These are phyloP conservation scores for Nadsonia starkeyi-henricii DNA, from an alignment of 1,139 yeast species.

Conservation along the genomic window DNA sequence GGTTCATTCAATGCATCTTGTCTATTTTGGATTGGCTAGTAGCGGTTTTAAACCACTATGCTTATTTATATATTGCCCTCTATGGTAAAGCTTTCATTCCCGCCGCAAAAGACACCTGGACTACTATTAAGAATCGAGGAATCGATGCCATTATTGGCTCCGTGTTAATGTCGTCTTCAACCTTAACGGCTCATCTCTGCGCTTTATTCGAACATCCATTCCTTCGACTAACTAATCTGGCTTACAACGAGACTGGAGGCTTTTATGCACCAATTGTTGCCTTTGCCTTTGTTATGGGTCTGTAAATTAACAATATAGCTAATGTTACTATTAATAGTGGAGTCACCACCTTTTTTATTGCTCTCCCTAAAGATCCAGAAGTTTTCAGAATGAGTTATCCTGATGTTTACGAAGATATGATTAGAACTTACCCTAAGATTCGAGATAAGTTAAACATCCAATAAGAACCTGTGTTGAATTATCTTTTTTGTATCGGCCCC, in stretches of 20 bases:
- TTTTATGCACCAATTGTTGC: conserved; percentile 69
- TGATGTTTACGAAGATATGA: conserved; percentile 55
- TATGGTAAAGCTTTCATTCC: conserved; percentile 68
- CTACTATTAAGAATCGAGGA: conserved; percentile 64
- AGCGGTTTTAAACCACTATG: conserved; percentile 79
- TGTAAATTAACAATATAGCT: conserved; percentile 64
- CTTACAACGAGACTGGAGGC: conserved; percentile 50
- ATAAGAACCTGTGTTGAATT: no score
- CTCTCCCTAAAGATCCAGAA: conserved; percentile 80
- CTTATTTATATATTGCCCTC: conserved; percentile 75
- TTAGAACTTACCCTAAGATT: conserved; percentile 64
- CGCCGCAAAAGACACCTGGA: conserved; percentile 75
- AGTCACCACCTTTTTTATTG: conserved; percentile 72
- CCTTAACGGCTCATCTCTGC: conserved; percentile 55
- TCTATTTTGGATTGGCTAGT: conserved; percentile 66
- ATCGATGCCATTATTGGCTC: conserved; percentile 72
- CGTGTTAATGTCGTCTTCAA: conserved; percentile 56
- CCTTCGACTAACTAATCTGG: conserved; percentile 59
- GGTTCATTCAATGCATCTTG: conserved; percentile 46
- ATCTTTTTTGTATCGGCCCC: not conserved
- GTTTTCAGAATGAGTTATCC: conserved; percentile 68
- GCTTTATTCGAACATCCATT: conserved; percentile 62
- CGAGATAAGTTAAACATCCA: conserved; percentile 27
- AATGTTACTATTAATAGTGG: conserved; percentile 71
- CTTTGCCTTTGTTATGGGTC: conserved; percentile 58